Evolutionary conservation across 768 basidiomycete species (phyloP).

Genomic region (Harrya chromipes): DNA sequence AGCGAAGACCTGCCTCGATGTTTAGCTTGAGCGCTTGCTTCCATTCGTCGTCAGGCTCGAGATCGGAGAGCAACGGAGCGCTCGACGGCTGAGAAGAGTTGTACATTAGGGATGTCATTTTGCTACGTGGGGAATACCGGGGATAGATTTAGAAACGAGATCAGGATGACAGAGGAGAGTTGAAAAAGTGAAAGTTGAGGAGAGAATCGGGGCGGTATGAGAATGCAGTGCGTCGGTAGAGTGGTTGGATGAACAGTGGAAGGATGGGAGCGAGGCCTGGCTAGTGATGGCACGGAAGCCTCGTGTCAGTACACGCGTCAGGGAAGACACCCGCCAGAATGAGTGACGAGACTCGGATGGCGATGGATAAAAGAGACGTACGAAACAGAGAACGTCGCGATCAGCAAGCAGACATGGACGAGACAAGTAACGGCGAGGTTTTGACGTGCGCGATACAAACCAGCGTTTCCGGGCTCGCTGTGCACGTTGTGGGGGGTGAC

Average conservation of each 20-base stretch:
- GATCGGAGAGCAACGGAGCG: constrained; percentile 18
- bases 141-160: not conserved
- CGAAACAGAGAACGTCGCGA: constrained; percentile 4
- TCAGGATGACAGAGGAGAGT: not conserved
- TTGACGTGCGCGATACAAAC: no score
- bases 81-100: constrained; percentile 10
- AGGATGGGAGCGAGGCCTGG: constrained; percentile 20
- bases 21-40: constrained; percentile 44
- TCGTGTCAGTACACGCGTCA: constrained; percentile 56
- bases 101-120: constrained; percentile 26
- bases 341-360: constrained; percentile 1
- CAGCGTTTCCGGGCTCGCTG: no score
- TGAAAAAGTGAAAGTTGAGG: not conserved
- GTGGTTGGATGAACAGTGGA: constrained; percentile 11
- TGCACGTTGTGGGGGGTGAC: no score
- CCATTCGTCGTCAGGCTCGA: constrained; percentile 57
- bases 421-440: no score
- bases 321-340: constrained; percentile 20
- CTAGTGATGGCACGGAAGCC: constrained; percentile 45
- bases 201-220: constrained; percentile 8
- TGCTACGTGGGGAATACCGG: constrained; percentile 4
- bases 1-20: constrained; percentile 46
- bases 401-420: not conserved
- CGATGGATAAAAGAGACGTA: constrained; percentile 2
- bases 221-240: constrained; percentile 18